Percentiles rank a stretch among this genome's conserved stretches.
These are phyloP conservation scores for Phytophthora lateralis DNA, from an alignment of 352 stramenopile species.

Conservation along the genomic window DNA sequence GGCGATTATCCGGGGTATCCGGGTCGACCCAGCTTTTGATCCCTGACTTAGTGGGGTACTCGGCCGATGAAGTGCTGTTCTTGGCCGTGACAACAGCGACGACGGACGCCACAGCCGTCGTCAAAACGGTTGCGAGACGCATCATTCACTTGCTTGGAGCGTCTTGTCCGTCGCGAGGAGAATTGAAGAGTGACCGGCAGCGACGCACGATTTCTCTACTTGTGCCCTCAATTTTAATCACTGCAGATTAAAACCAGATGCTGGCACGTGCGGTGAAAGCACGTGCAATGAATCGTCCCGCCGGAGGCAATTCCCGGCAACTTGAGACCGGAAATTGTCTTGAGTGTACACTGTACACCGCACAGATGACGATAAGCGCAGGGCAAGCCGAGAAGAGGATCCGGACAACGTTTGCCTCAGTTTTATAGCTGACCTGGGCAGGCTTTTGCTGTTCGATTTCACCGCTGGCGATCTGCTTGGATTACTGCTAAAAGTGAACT, in stretches of 20 bases:
- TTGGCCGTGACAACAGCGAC: slow-evolving; percentile 11
- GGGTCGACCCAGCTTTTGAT: slow-evolving; percentile 60
- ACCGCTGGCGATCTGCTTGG: too few species aligned
- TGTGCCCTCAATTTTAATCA: background rate
- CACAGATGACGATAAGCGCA: too few species aligned
- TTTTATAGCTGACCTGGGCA: too few species aligned
- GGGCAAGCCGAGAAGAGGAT: too few species aligned
- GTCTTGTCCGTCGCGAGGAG: background rate
- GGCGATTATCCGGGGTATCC: slow-evolving; percentile 42
- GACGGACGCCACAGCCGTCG: background rate
- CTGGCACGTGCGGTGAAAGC: background rate
- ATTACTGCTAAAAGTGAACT: too few species aligned
- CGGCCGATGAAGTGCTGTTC: slow-evolving; percentile 16
- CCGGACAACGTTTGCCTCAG: too few species aligned
- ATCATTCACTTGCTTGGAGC: background rate
- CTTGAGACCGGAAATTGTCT: too few species aligned
- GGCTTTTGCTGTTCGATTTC: too few species aligned
- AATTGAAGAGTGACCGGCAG: background rate
- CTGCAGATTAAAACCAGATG: background rate
- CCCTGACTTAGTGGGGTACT: slow-evolving; percentile 44
- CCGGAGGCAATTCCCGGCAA: too few species aligned
- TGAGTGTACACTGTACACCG: too few species aligned
- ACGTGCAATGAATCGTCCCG: background rate
- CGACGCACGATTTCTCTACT: background rate
- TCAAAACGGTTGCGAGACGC: slow-evolving; percentile 3